Conservation (phyloP, 2,329 filamentous ascomycete genomes). For the Pyrenochaeta sp. region DNA sequence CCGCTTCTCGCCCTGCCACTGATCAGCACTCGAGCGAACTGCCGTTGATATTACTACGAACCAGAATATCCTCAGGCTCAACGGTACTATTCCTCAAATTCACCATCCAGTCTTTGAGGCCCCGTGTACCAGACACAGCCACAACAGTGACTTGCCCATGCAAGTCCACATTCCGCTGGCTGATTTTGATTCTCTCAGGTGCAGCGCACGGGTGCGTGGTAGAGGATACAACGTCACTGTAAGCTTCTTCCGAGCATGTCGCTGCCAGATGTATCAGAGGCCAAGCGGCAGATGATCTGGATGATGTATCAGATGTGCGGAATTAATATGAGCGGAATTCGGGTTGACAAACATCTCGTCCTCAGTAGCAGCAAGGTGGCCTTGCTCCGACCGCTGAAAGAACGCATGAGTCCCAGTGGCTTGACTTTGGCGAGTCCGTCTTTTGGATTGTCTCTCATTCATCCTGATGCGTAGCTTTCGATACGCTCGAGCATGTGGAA, state of each 20-base stretch:
- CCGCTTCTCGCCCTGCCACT: not conserved
- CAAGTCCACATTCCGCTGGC: not conserved
- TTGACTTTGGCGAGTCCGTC: no score
- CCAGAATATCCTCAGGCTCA: not conserved
- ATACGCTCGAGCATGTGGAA: no score
- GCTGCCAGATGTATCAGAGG: conserved; percentile 3
- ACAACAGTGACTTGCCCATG: conserved; percentile 1
- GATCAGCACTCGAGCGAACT: not conserved
- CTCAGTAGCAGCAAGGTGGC: no score
- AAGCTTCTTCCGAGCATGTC: conserved; percentile 2
- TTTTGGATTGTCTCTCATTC: no score
- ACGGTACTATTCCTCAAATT: not conserved
- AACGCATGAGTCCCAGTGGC: no score
- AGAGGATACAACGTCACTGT: not conserved
- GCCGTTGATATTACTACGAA: not conserved
- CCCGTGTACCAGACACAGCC: conserved; percentile 1
- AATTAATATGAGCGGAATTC: no score
- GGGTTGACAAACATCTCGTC: no score
- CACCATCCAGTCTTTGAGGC: conserved; percentile 3
- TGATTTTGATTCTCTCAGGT: not conserved
- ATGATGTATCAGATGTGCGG: no score
- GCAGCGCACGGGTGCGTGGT: not conserved
- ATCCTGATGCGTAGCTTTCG: no score
- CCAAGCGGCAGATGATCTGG: no score
- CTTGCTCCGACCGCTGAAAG: no score